Evolutionary conservation across 768 basidiomycete genomes (phyloP), one percentile per base, ranked within the genome.

Genomic region (Auricularia sp.): DNA sequence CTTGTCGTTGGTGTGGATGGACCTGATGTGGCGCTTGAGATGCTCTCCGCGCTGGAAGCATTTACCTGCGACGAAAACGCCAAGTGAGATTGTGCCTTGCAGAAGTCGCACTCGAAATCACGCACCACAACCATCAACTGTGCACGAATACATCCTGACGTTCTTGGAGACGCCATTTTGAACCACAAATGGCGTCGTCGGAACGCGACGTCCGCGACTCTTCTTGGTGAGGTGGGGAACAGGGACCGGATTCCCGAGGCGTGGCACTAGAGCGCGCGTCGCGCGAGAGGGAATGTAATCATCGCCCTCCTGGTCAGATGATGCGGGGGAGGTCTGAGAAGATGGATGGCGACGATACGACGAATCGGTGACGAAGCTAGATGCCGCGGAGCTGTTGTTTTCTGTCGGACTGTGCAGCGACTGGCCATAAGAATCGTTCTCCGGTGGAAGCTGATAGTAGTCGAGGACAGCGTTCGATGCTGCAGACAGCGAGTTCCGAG

Each of bases 1-100:
- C 79, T 92, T 94, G 73, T 94, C 92, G 74, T 94, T 84, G 29
- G 93, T 94, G 76, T 95, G 93, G 63, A 95, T 92, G 71, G 88
- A 89, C 69, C 91, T 77, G 47, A 94, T 83, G 73, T 95, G 93
- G 67, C 94, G 79, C 80, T 94, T 94, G 68, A 96, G 77, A 73
- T 96, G 94, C 75, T 96, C 94, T 24, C 89, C 88, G 36, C 94
- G 81, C 42, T 88, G 86, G 75, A 96, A 95, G 70, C 87, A 89
- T 76, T 94, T 94, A 54, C 88, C 56, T 59, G 56, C 24, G 56
- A 59, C 14, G 33, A 6, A 10, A 33, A 8, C 56, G 56, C 39
- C 39, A 5, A 42, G 39, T 42, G 8, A 42, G 39, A 42, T 42
- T 42, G 39, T 42, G 39, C 39, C 39, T 42, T 42, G 13, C 8